phyloP scores from a whole-genome alignment of 192 early-diverging fungal species.

The Linnemannia zychae region DNA sequence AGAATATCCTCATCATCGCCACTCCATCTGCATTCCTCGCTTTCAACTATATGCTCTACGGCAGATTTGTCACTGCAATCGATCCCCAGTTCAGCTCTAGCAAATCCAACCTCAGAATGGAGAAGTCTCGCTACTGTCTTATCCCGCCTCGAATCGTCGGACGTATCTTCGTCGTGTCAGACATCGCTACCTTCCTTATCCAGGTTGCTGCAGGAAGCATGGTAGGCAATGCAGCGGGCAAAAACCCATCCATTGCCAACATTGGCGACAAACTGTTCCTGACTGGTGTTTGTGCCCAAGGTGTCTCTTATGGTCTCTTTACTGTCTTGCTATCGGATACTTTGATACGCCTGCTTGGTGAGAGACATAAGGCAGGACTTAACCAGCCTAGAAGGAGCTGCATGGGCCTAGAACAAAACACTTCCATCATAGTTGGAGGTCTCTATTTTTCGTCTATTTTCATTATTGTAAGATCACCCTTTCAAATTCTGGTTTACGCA shows the following conservation, averaged over 20 bases:
- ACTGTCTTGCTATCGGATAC: slow-evolving; percentile 21
- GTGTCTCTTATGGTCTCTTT: slow-evolving; percentile 27
- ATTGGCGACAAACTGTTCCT: slow-evolving; percentile 36
- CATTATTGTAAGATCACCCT: slow-evolving; percentile 27
- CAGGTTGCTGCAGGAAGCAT: slow-evolving; percentile 31
- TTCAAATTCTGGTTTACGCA: not conserved
- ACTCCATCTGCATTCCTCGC: slow-evolving; percentile 38
- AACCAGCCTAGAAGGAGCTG: not conserved
- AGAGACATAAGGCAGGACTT: not conserved
- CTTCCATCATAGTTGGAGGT: not conserved
- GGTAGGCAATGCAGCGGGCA: not conserved
- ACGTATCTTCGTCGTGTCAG: slow-evolving; percentile 28
- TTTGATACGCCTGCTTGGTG: slow-evolving; percentile 9
- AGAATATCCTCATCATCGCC: slow-evolving; percentile 9
- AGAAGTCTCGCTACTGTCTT: slow-evolving; percentile 32
- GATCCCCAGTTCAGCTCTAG: slow-evolving; percentile 18
- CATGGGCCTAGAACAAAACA: slow-evolving; percentile 8
- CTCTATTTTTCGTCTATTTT: slow-evolving; percentile 37
- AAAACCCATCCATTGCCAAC: not conserved
- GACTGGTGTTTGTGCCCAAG: slow-evolving; percentile 29
- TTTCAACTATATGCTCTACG: slow-evolving; percentile 53
- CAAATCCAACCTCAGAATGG: slow-evolving; percentile 7
- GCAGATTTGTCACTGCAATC: slow-evolving; percentile 23
- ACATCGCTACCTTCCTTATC: slow-evolving; percentile 20
- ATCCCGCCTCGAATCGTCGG: slow-evolving; percentile 46